A percentile compares a stretch with the other conserved stretches of the same genome.
Conservation (phyloP, 1,284 basidiomycete genomes). For the Trichosporon inkin region DNA sequence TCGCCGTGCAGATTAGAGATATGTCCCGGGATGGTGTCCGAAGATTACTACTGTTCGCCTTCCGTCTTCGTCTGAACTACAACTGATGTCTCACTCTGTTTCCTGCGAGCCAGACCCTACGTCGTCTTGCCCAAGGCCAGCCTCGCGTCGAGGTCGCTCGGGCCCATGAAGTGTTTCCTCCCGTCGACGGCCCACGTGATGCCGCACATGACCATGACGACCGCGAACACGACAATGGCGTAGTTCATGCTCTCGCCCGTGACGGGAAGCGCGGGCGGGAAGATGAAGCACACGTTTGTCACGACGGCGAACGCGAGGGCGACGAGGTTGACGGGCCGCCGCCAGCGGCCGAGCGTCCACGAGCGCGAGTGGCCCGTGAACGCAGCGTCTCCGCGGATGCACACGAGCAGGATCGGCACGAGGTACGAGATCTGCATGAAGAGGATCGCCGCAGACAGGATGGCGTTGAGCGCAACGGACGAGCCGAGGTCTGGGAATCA, state of each 20-base stretch:
- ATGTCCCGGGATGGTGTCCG: too few relatives aligned
- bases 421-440: slow-evolving; percentile 33
- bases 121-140: slow-evolving; percentile 9
- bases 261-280: slow-evolving; percentile 52
- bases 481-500: slow-evolving; percentile 50
- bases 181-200: slow-evolving; percentile 48
- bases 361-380: slow-evolving; percentile 42
- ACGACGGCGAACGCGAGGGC: slow-evolving; percentile 49
- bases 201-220: slow-evolving; percentile 39
- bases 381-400: slow-evolving; percentile 49
- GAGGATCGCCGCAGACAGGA: slow-evolving; percentile 38
- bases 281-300: slow-evolving; percentile 54
- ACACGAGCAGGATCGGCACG: slow-evolving; percentile 48
- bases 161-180: slow-evolving; percentile 47
- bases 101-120: too few relatives aligned
- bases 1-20: too few relatives aligned
- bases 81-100: too few relatives aligned
- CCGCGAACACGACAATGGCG: slow-evolving; percentile 43
- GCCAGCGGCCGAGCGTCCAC: slow-evolving; percentile 38
- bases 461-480: slow-evolving; percentile 31
- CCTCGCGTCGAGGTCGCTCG: slow-evolving; percentile 40
- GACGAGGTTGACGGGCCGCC: slow-evolving; percentile 44
- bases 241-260: slow-evolving; percentile 52
- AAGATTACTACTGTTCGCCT: too few relatives aligned
- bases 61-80: too few relatives aligned